Conservation (phyloP, 768 basidiomycete species). For the Dictyophora rubrovolvata region DNA sequence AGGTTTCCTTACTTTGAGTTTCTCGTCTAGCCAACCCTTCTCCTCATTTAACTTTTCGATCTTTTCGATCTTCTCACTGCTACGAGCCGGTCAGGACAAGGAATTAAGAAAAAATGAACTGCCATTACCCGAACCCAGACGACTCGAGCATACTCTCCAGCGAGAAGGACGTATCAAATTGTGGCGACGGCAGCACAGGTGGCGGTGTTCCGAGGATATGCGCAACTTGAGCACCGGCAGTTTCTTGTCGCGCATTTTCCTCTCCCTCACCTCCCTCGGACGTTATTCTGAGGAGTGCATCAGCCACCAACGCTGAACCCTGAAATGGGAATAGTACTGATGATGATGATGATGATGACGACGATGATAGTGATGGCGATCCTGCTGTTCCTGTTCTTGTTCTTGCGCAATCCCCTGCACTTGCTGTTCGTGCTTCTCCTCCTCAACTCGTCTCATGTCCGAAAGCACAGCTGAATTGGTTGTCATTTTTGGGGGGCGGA, state of each 20-base stretch:
- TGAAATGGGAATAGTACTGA: constrained; percentile 7
- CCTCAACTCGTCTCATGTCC: not conserved
- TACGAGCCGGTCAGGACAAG: not conserved
- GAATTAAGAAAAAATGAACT: not conserved
- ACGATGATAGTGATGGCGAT: no score
- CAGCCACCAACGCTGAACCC: constrained; percentile 1
- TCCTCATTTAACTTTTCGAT: constrained; percentile 65
- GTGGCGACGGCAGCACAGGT: constrained; percentile 40
- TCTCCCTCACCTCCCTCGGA: not conserved
- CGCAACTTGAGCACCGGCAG: not conserved
- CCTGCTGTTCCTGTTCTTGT: no score
- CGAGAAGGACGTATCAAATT: constrained; percentile 35
- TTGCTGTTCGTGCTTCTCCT: not conserved
- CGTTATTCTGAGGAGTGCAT: constrained; percentile 4
- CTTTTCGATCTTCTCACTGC: constrained; percentile 16
- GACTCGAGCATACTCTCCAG: constrained; percentile 32
- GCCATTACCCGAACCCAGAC: not conserved
- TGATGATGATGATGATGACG: not conserved
- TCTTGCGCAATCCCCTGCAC: not conserved
- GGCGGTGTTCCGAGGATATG: constrained; percentile 19
- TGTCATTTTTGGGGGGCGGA: not conserved
- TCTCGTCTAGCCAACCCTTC: constrained; percentile 67
- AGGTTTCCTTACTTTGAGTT: constrained; percentile 59
- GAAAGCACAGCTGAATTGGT: not conserved
- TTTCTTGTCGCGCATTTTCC: not conserved